phyloP scores from a whole-genome alignment of 306 rosid species.

The Lathyrus aphaca region DNA sequence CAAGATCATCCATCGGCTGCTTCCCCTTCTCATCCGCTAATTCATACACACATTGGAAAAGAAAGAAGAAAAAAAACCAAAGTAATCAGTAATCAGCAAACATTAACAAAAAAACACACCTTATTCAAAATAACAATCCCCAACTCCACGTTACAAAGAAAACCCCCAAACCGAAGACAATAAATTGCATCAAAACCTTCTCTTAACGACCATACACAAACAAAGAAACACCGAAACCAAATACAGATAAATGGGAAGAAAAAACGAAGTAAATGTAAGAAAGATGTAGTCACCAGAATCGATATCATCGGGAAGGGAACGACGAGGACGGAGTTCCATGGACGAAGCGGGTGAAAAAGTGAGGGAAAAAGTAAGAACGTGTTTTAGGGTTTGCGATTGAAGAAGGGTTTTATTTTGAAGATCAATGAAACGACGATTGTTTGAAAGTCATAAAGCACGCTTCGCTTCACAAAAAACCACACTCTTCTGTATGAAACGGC shows the following conservation, averaged over 20 bases:
- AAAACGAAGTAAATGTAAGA: not conserved
- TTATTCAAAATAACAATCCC: not conserved
- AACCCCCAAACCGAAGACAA: conserved; percentile 1
- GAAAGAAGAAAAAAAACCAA: not conserved
- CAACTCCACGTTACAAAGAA: not conserved
- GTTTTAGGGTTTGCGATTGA: conserved; percentile 41
- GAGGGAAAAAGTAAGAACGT: not conserved
- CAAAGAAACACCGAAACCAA: not conserved
- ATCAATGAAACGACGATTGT: not conserved
- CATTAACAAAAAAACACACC: not conserved
- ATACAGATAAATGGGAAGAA: not conserved
- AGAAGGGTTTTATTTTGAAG: not conserved
- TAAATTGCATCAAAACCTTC: not conserved
- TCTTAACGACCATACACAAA: not conserved
- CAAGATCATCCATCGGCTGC: conserved; percentile 32
- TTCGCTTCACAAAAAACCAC: not conserved
- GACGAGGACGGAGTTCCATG: conserved; percentile 70
- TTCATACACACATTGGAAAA: conserved; percentile 19
- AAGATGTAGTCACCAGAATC: conserved; percentile 45
- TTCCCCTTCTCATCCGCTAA: conserved; percentile 34
- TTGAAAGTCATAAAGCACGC: not conserved
- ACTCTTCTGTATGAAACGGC: conserved; percentile 39
- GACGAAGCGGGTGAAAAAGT: not conserved
- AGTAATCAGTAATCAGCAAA: not conserved
- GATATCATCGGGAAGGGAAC: not conserved